A percentile compares a stretch with the other conserved stretches of the same genome.
Evolutionary conservation across 768 basidiomycete genomes (phyloP).

Genomic region (Sarcodon sp.): DNA sequence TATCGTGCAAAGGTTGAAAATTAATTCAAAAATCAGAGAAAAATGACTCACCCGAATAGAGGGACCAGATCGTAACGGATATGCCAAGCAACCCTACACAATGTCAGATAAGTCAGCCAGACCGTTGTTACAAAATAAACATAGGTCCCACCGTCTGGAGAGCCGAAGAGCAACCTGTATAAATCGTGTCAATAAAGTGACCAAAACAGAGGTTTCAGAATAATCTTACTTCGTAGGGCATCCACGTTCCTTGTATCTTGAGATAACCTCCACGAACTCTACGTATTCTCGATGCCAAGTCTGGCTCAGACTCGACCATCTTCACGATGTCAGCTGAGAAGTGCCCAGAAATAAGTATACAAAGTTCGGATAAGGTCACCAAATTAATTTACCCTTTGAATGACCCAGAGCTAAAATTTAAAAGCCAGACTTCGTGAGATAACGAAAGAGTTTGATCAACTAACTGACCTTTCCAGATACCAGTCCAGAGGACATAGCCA

Average conservation of each 20-base stretch:
- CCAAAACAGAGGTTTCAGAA: not conserved
- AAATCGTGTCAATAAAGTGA: not conserved
- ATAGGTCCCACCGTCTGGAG: slow-evolving; percentile 51
- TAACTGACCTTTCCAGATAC: slow-evolving; percentile 79
- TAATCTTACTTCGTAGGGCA: slow-evolving; percentile 55
- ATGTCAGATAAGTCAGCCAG: slow-evolving; percentile 1
- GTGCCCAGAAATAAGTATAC: not conserved
- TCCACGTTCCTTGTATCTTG: slow-evolving; percentile 91
- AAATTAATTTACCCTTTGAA: slow-evolving; percentile 51
- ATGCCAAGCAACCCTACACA: slow-evolving; percentile 71
- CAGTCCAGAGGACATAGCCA: slow-evolving; percentile 86
- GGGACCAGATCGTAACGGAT: slow-evolving; percentile 80
- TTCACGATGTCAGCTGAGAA: slow-evolving; percentile 76
- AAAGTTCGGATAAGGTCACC: not conserved
- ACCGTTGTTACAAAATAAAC: not conserved
- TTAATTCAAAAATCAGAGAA: slow-evolving; percentile 5
- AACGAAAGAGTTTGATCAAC: not conserved
- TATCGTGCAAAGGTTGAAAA: slow-evolving; percentile 15
- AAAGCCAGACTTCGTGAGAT: not conserved
- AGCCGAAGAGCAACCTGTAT: slow-evolving; percentile 56
- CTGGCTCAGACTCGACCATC: slow-evolving; percentile 87
- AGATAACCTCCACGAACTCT: slow-evolving; percentile 81
- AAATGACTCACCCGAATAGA: slow-evolving; percentile 57
- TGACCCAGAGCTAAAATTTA: slow-evolving; percentile 57
- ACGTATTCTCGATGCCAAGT: slow-evolving; percentile 70